Conservation (phyloP, 768 basidiomycete genomes). For the Boletus pseudo-olivaceus region DNA sequence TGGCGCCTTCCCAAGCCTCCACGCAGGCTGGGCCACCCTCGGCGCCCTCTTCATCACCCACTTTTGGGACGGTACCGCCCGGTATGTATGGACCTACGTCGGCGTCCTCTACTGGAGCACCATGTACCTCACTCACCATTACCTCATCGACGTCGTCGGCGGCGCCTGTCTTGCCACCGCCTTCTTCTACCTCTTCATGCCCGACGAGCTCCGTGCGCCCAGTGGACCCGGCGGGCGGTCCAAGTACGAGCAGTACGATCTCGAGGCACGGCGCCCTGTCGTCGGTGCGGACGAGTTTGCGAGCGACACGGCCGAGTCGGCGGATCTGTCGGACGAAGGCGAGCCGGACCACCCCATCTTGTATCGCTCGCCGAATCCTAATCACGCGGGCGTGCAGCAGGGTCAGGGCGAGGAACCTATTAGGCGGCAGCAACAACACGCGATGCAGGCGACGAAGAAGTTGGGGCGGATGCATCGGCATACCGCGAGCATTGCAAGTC, state of each 20-base stretch:
- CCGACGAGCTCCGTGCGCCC: slow-evolving; percentile 66
- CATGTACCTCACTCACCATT: slow-evolving; percentile 98
- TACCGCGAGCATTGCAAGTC: slow-evolving; percentile 80
- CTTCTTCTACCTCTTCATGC: slow-evolving; percentile 86
- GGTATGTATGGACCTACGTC: slow-evolving; percentile 78
- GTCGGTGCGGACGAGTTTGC: slow-evolving; percentile 31
- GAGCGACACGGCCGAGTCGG: slow-evolving; percentile 40
- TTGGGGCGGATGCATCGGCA: slow-evolving; percentile 56
- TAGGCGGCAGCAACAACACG: background rate
- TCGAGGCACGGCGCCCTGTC: slow-evolving; percentile 47
- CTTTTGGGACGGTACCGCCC: slow-evolving; percentile 79
- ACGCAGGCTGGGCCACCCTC: slow-evolving; percentile 86
- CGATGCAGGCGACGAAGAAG: slow-evolving; percentile 17
- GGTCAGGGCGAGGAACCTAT: background rate
- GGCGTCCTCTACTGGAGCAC: slow-evolving; percentile 94
- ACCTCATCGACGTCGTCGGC: slow-evolving; percentile 95
- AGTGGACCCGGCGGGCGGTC: slow-evolving; percentile 39
- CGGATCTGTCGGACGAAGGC: slow-evolving; percentile 59
- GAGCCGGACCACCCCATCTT: slow-evolving; percentile 62
- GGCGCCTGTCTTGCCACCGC: slow-evolving; percentile 87
- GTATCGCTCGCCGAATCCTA: slow-evolving; percentile 60
- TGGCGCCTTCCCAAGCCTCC: slow-evolving; percentile 94
- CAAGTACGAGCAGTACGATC: slow-evolving; percentile 77
- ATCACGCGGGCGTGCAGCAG: slow-evolving; percentile 1
- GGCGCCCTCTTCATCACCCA: slow-evolving; percentile 92